Evolutionary conservation across 2,329 filamentous ascomycete species (phyloP).

Genomic region (Epichloe sylvatica): DNA sequence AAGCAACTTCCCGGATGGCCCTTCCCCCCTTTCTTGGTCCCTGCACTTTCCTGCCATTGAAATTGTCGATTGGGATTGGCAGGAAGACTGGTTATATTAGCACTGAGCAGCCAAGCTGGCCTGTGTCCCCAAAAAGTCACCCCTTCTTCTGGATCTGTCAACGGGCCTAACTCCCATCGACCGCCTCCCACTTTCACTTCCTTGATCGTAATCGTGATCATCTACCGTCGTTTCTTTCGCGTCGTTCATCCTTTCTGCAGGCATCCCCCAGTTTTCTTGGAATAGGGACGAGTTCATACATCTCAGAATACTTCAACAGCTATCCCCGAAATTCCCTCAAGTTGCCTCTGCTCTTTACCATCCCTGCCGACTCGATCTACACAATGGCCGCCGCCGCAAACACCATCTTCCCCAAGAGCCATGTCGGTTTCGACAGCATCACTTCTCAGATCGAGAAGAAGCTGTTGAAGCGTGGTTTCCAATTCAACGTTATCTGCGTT

Average conservation of each 20-base stretch:
- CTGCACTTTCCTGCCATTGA: constrained; percentile 27
- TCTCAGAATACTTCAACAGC: constrained; percentile 14
- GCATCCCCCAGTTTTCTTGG: constrained; percentile 20
- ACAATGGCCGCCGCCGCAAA: constrained; percentile 51
- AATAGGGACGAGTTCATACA: constrained; percentile 12
- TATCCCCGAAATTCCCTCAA: constrained; percentile 3
- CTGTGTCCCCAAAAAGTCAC: constrained; percentile 25
- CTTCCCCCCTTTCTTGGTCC: constrained; percentile 31
- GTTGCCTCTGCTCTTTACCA: background rate
- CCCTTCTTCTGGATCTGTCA: constrained; percentile 13
- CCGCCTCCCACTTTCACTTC: constrained; percentile 1
- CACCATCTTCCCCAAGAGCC: constrained; percentile 80
- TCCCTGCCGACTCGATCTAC: constrained; percentile 30
- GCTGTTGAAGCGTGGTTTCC: constrained; percentile 97
- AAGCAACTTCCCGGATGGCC: constrained; percentile 13
- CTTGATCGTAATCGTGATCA: constrained; percentile 4
- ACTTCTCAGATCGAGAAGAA: constrained; percentile 99
- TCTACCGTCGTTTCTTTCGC: constrained; percentile 9
- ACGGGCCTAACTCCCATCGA: constrained; percentile 4
- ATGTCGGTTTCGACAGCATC: constrained; percentile 99
- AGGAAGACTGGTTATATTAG: constrained; percentile 11
- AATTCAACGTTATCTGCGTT: constrained; percentile 99
- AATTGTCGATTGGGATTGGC: constrained; percentile 35
- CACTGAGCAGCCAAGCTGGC: constrained; percentile 1
- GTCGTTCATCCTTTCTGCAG: constrained; percentile 10